Conservation (phyloP, 2,329 filamentous ascomycete genomes). For the Fusarium sp. region DNA sequence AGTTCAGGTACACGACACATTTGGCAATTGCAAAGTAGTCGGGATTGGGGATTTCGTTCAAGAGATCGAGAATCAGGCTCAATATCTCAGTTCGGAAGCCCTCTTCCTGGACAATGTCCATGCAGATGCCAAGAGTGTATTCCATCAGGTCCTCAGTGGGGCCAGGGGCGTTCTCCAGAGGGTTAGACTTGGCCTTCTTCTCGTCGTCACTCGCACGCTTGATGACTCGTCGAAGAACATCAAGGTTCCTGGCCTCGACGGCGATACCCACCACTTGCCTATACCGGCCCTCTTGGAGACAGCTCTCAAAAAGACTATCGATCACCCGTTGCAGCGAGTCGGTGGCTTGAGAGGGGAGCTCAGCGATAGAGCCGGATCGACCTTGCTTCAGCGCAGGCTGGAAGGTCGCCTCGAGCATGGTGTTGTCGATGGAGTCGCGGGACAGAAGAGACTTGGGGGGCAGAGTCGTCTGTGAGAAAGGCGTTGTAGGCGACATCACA, state of each 20-base stretch:
- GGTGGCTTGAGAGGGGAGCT: conserved; percentile 76
- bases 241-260: conserved; percentile 91
- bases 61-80: conserved; percentile 90
- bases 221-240: conserved; percentile 88
- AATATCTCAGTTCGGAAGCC: conserved; percentile 86
- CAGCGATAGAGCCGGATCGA: conserved; percentile 70
- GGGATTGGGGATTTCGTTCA: conserved; percentile 90
- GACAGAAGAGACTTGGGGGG: conserved; percentile 97
- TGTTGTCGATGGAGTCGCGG: conserved; percentile 76
- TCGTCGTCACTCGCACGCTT: conserved; percentile 89
- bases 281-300: conserved; percentile 87
- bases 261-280: conserved; percentile 97
- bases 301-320: conserved; percentile 90
- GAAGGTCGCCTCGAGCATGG: conserved; percentile 70
- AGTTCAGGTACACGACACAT: conserved; percentile 95
- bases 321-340: conserved; percentile 87
- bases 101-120: conserved; percentile 97
- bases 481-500: conserved; percentile 88
- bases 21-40: conserved; percentile 99
- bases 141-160: conserved; percentile 95
- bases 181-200: conserved; percentile 72
- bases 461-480: conserved; percentile 92
- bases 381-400: conserved; percentile 65
- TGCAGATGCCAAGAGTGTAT: conserved; percentile 94
- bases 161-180: conserved; percentile 61